Evolutionary conservation across 2,329 filamentous ascomycete species (phyloP).

Genomic region (Septoria petroselini): DNA sequence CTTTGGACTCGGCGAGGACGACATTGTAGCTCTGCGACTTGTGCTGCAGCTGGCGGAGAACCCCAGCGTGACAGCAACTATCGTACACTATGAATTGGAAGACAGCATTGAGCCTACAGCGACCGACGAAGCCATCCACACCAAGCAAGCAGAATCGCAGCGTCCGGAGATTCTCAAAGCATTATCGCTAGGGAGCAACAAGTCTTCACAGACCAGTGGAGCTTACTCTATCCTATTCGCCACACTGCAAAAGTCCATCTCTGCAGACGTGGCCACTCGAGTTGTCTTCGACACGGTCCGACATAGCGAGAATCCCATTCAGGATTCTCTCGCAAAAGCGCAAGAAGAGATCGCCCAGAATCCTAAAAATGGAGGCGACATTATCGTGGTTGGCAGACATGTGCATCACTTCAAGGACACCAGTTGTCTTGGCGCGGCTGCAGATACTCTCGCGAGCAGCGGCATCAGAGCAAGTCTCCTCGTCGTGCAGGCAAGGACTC

Average conservation of each 20-base stretch:
- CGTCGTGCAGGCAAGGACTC: conserved; percentile 60
- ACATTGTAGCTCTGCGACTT: conserved; percentile 72
- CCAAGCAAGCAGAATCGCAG: conserved; percentile 20
- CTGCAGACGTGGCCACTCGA: conserved; percentile 50
- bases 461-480: conserved; percentile 65
- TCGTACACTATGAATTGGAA: conserved; percentile 58
- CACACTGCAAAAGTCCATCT: conserved; percentile 55
- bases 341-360: conserved; percentile 59
- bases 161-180: conserved; percentile 14
- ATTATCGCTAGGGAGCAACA: conserved; percentile 5
- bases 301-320: conserved; percentile 40
- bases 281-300: conserved; percentile 58
- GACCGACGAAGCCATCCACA: conserved; percentile 18
- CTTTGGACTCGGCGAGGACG: conserved; percentile 73
- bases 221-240: conserved; percentile 56
- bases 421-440: conserved; percentile 58
- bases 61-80: conserved; percentile 71
- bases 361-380: conserved; percentile 65
- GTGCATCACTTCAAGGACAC: conserved; percentile 40
- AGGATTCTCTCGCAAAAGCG: conserved; percentile 54
- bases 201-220: background rate
- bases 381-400: conserved; percentile 64
- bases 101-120: conserved; percentile 14
- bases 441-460: conserved; percentile 57
- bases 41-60: conserved; percentile 82